Evolutionary conservation across 164 flowering plant genomes (phyloP).

Genomic region (Hamamelis virginiana): DNA sequence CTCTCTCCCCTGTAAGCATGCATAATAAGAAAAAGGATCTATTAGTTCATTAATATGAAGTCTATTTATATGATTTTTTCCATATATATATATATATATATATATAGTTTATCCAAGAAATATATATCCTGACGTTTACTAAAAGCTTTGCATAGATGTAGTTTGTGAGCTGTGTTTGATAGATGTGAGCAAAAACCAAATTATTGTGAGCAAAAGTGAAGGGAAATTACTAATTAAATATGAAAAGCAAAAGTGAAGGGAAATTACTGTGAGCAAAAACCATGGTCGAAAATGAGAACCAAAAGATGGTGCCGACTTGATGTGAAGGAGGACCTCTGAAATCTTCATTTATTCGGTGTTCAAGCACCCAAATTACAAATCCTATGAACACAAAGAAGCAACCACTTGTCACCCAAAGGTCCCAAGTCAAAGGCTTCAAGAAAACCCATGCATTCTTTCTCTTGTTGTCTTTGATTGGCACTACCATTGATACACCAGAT

Average conservation of each 20-base stretch:
- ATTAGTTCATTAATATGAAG: background rate
- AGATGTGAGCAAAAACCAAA: too few relatives aligned
- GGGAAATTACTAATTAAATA: too few relatives aligned
- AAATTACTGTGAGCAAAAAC: conserved; percentile 40
- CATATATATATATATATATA: too few relatives aligned
- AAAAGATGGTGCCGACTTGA: conserved; percentile 23
- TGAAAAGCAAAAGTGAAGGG: too few relatives aligned
- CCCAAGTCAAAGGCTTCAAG: conserved; percentile 33
- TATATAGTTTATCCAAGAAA: too few relatives aligned
- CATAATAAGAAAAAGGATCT: background rate
- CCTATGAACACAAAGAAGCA: conserved; percentile 32
- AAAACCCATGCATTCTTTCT: conserved; percentile 43
- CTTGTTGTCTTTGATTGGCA: conserved; percentile 22
- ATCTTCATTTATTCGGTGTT: conserved; percentile 28
- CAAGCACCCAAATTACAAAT: conserved; percentile 24
- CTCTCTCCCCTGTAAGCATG: conserved; percentile 34
- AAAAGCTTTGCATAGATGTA: too few relatives aligned
- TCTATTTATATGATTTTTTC: too few relatives aligned
- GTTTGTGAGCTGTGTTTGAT: too few relatives aligned
- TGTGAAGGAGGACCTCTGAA: conserved; percentile 17
- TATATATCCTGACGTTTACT: too few relatives aligned
- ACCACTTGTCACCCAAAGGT: conserved; percentile 35
- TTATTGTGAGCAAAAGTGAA: too few relatives aligned
- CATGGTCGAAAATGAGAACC: conserved; percentile 28
- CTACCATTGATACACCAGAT: conserved; percentile 40